Base-by-base conservation (phyloP, 2,329 filamentous ascomycete species). In the Domatiomyces globalis region DNA sequence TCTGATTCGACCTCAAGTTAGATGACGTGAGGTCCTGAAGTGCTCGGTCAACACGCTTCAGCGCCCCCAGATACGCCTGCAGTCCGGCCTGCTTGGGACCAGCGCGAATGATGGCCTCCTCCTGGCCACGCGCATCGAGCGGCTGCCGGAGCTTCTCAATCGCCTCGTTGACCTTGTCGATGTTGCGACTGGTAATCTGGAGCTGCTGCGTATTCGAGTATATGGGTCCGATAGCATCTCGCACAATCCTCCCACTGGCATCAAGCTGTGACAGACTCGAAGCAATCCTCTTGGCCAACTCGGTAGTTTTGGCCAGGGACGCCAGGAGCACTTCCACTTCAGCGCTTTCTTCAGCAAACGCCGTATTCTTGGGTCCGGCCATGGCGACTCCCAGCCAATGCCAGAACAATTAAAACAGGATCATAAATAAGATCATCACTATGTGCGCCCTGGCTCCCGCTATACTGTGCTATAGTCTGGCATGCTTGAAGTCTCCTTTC, bases 221-320 rank as follows among this genome's bases (percentile, higher is more conserved):
- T 43, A 98, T 83, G 7, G 92, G 92, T 0, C 87, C 87, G 51
- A 94, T 88, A 9, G 94, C 89, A 63, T 95, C 87, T 62, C 87
- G 84, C 18, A 96, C 88, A 54, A 85, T 89, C 69, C 88, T 87
- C 17, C 90, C 92, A 49, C 87, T 94, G 39, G 83, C 80, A 62
- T 96, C 88, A 33, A 98, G 75, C 51, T 89, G 79, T 39, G 81
- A 79, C 59, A 95, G 76, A 49, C 87, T 94, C 25, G 85, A 84
- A 68, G 94, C 85, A 51, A 98, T 95, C 73, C 94, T 95, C 73
- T 92, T 95, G 29, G 88, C 95, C 65, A 96, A 77, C 63, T 87
- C 81, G 54, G 88, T 84, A 60, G 94, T 94, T 76, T 95, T 96
- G 61, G 94, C 87, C 56, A 96, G 80, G 59, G 81, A 81, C 51